These are phyloP conservation scores for Dictyostelium citrinum DNA, from an alignment of 78 protist species.

Conservation along the genomic window DNA sequence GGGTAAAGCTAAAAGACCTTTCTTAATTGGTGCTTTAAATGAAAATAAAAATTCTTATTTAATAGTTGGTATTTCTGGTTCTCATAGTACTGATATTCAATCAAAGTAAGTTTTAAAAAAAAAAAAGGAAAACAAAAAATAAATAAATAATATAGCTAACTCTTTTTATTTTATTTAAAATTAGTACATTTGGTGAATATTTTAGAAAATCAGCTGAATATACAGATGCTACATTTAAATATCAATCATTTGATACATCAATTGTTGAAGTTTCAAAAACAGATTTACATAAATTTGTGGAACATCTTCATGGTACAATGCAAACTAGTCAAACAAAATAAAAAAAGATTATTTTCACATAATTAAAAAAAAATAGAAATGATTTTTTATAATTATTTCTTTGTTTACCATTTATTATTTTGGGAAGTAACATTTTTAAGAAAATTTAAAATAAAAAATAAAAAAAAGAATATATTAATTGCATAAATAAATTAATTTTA, in stretches of 20 bases:
- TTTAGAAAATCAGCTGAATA: slow-evolving; percentile 58
- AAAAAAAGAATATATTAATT: no score
- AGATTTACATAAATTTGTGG: slow-evolving; percentile 69
- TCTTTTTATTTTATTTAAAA: background rate
- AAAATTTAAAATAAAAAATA: no score
- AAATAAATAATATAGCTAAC: background rate
- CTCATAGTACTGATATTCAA: background rate
- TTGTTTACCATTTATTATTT: no score
- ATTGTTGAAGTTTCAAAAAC: slow-evolving; percentile 44
- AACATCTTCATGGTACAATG: slow-evolving; percentile 33
- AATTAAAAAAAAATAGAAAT: no score
- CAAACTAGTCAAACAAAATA: background rate
- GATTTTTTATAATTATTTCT: no score
- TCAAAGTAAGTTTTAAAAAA: slow-evolving; percentile 13
- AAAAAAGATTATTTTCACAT: no score
- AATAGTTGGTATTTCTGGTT: slow-evolving; percentile 74
- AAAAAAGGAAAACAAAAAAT: background rate
- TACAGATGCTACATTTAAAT: slow-evolving; percentile 36
- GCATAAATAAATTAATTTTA: background rate
- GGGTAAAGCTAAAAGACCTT: slow-evolving; percentile 61
- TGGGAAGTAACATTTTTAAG: no score
- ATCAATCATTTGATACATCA: slow-evolving; percentile 74
- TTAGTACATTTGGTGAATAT: slow-evolving; percentile 60
- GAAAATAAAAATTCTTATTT: slow-evolving; percentile 36
- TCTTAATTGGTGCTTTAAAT: slow-evolving; percentile 68